phyloP scores from a whole-genome alignment of 495 filamentous ascomycete species.

The Podospora sp. region DNA sequence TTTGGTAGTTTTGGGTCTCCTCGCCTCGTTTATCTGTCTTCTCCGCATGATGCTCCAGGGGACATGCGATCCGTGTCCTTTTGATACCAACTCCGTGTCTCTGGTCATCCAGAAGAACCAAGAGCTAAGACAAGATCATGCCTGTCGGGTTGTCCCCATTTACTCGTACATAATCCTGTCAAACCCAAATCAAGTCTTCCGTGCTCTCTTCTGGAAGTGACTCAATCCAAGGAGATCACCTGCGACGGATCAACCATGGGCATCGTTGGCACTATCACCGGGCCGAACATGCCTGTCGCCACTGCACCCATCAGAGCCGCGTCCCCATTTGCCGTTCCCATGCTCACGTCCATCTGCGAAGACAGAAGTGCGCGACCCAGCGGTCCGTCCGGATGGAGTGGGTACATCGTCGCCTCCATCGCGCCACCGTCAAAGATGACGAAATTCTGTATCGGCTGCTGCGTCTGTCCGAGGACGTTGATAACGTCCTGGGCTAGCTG shows the following conservation, averaged over 20 bases:
- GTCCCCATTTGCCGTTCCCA: conserved; percentile 5
- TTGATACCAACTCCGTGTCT: not conserved
- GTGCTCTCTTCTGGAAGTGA: not conserved
- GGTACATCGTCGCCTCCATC: conserved; percentile 75
- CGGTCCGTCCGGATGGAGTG: conserved; percentile 69
- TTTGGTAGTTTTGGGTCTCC: too few relatives aligned
- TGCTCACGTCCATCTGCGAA: conserved; percentile 16
- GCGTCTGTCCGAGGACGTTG: conserved; percentile 84
- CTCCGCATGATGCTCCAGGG: too few relatives aligned
- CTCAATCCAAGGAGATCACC: not conserved
- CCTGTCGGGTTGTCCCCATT: too few relatives aligned
- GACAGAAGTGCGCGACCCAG: conserved; percentile 41
- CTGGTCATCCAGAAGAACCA: not conserved
- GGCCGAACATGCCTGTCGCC: conserved; percentile 7
- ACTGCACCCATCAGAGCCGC: not conserved
- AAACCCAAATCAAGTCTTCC: not conserved
- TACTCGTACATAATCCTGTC: not conserved
- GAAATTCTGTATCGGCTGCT: conserved; percentile 95
- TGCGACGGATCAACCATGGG: conserved; percentile 2
- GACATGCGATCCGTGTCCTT: not conserved
- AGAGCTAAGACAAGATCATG: not conserved
- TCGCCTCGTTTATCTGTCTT: too few relatives aligned
- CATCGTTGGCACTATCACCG: conserved; percentile 3
- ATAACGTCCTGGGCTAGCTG: conserved; percentile 94
- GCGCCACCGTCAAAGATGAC: conserved; percentile 86